Conservation (phyloP, 805 yeast genomes). For the Komagataella mondaviorum region DNA sequence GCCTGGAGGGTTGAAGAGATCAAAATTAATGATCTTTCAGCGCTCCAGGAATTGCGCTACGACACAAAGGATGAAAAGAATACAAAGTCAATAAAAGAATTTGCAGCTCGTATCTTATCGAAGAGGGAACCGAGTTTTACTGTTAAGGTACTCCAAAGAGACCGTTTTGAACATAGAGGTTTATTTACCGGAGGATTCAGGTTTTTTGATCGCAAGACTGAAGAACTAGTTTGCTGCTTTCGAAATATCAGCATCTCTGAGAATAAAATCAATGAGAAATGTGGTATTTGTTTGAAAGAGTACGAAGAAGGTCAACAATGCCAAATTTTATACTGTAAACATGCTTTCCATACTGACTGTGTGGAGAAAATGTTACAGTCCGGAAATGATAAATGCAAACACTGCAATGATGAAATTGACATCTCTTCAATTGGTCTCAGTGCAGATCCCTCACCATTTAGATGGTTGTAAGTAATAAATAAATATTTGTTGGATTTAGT, state of each 20-base stretch:
- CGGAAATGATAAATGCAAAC: neutral
- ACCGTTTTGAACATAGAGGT: neutral
- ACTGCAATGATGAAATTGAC: neutral
- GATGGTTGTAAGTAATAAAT: neutral
- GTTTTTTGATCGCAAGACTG: neutral
- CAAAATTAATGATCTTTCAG: neutral
- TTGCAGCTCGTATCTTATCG: neutral
- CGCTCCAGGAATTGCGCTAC: neutral
- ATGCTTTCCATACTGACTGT: neutral
- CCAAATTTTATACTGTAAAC: neutral
- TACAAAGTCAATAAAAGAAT: neutral
- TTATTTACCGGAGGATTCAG: neutral
- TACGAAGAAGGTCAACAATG: neutral
- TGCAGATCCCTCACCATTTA: neutral
- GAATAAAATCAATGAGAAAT: neutral
- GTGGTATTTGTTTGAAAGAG: neutral
- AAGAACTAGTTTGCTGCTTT: neutral
- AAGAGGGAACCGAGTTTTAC: neutral
- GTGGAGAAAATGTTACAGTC: neutral
- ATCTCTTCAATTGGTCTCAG: neutral
- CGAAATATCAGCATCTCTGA: conserved; percentile 2
- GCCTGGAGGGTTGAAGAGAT: neutral
- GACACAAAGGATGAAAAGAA: neutral
- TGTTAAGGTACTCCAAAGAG: neutral
- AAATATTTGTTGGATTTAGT: too few species aligned